A percentile compares a stretch with the other conserved stretches of the same genome.
These are phyloP conservation scores for Trichoderma gracile DNA, from an alignment of 2,329 filamentous ascomycete genomes.

Conservation along the genomic window DNA sequence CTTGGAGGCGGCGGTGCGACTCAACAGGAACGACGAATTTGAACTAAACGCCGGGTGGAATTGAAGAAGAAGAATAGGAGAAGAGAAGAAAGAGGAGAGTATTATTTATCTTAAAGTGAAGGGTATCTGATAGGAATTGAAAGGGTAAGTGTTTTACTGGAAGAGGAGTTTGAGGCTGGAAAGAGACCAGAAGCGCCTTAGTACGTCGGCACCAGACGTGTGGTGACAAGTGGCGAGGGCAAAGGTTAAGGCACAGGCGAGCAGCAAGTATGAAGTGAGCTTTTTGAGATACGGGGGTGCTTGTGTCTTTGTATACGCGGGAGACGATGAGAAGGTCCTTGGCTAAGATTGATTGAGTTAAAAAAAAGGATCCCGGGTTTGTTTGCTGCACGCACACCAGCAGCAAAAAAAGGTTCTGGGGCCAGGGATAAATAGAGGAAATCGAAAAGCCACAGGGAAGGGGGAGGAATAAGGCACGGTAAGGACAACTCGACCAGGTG, in stretches of 20 bases:
- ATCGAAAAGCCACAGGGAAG: neutral
- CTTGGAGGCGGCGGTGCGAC: neutral
- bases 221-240: neutral
- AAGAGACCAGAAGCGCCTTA: neutral
- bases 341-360: neutral
- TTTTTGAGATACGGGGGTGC: neutral
- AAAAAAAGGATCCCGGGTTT: neutral
- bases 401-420: constrained; percentile 7
- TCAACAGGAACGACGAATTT: neutral
- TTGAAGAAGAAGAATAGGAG: neutral
- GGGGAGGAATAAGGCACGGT: neutral
- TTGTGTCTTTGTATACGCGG: neutral
- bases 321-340: neutral
- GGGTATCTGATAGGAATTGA: neutral
- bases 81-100: neutral
- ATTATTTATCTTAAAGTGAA: neutral
- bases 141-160: neutral
- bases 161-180: neutral
- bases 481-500: neutral
- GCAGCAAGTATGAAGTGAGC: neutral
- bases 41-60: neutral
- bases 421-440: constrained; percentile 21
- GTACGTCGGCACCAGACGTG: neutral
- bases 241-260: neutral
- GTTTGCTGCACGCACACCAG: constrained; percentile 12